Conservation (phyloP, 1,284 basidiomycete species). For the Heterobasidion annosum region DNA sequence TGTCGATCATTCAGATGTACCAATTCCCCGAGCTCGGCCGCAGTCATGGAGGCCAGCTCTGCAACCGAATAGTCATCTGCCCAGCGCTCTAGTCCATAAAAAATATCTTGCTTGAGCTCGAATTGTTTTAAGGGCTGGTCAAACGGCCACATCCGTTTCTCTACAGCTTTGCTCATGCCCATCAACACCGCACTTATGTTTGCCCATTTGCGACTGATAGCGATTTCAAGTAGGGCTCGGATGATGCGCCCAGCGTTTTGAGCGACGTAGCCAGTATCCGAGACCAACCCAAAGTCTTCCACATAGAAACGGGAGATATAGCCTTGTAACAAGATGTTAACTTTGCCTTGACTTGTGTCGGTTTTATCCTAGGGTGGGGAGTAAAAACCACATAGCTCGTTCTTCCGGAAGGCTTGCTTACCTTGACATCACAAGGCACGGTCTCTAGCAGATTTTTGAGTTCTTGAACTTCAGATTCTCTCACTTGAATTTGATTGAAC, state of each 20-base stretch:
- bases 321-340: constrained; percentile 92
- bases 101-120: constrained; percentile 66
- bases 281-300: constrained; percentile 96
- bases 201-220: constrained; percentile 88
- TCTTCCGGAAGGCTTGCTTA: constrained; percentile 19
- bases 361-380: constrained; percentile 17
- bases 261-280: constrained; percentile 89
- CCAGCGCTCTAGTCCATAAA: constrained; percentile 77
- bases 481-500: constrained; percentile 93
- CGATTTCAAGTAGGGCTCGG: constrained; percentile 90
- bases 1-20: constrained; percentile 86
- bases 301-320: constrained; percentile 78
- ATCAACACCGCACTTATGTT: constrained; percentile 75
- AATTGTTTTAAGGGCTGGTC: constrained; percentile 89
- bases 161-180: constrained; percentile 90
- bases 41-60: constrained; percentile 70
- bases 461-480: constrained; percentile 87
- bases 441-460: constrained; percentile 64
- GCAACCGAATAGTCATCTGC: constrained; percentile 78
- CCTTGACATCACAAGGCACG: constrained; percentile 76
- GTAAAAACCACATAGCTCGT: neutral
- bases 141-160: constrained; percentile 92
- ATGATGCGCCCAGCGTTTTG: constrained; percentile 95
- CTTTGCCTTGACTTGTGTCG: constrained; percentile 80
- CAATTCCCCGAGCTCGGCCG: constrained; percentile 73